Evolutionary conservation across 208 protist species (phyloP).

Genomic region (Wallacemonas sp.): DNA sequence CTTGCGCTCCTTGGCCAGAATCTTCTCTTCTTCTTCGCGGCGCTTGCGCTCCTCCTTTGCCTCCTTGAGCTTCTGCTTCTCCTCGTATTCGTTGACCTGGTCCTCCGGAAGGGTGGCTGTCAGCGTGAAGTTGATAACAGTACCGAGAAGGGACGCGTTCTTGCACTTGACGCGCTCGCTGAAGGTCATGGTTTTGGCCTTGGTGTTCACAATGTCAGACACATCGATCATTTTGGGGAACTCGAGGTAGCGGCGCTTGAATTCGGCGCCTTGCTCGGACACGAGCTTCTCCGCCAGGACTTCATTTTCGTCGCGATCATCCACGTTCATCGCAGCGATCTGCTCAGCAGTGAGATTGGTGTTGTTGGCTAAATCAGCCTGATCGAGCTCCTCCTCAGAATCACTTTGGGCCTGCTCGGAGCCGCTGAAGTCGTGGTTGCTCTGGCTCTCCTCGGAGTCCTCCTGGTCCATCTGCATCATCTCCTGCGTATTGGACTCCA

Average conservation of each 20-base stretch:
- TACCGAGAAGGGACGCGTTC: conserved; percentile 29
- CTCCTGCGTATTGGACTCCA: conserved; percentile 45
- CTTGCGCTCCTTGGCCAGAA: conserved; percentile 29
- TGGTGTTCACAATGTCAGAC: conserved; percentile 37
- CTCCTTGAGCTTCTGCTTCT: conserved; percentile 46
- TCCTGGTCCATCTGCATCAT: conserved; percentile 40
- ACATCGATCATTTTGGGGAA: conserved; percentile 50
- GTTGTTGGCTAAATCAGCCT: conserved; percentile 10
- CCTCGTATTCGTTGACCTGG: conserved; percentile 34
- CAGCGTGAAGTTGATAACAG: conserved; percentile 41
- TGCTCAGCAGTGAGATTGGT: conserved; percentile 30
- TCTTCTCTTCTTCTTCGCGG: conserved; percentile 39
- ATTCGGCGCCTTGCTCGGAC: conserved; percentile 17
- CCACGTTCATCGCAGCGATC: conserved; percentile 21
- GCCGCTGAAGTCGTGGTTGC: conserved; percentile 24
- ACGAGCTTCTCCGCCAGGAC: conserved; percentile 35
- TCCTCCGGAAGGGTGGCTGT: conserved; percentile 28
- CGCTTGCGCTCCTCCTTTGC: conserved; percentile 34
- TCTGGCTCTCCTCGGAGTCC: conserved; percentile 19
- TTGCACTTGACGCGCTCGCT: conserved; percentile 43
- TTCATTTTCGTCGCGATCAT: conserved; percentile 31
- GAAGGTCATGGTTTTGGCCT: conserved; percentile 24
- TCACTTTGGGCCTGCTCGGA: conserved; percentile 18
- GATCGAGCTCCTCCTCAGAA: conserved; percentile 15
- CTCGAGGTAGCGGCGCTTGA: conserved; percentile 35